Conservation (phyloP, 257 asterid genomes). For the Solanum etuberosum region DNA sequence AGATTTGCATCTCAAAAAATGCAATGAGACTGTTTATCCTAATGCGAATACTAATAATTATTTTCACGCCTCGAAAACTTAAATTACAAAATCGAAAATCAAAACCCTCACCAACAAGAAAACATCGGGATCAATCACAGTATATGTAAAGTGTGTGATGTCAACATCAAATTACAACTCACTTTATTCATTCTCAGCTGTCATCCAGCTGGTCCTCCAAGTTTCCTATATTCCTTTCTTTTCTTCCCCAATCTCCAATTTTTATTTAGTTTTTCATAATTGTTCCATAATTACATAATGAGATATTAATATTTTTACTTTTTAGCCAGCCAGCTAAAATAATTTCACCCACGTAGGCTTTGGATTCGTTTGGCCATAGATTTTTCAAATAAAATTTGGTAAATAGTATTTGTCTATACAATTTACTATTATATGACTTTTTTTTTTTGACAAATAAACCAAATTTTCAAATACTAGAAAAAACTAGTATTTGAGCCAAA, state of each 20-base stretch:
- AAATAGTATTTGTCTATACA: no score
- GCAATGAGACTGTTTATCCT: not conserved
- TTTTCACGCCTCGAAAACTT: fast-evolving
- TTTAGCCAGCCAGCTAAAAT: not conserved
- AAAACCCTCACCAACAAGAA: no score
- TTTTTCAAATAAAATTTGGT: no score
- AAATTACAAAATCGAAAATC: no score
- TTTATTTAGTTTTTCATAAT: not conserved
- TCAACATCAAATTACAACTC: not conserved
- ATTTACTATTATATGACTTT: no score
- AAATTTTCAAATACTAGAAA: no score
- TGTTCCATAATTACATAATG: not conserved
- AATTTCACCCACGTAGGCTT: not conserved
- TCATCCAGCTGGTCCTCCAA: not conserved
- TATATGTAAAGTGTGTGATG: not conserved
- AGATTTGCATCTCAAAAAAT: not conserved
- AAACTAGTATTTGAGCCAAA: no score
- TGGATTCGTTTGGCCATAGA: no score
- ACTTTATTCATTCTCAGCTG: not conserved
- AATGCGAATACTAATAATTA: not conserved
- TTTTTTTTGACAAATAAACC: no score
- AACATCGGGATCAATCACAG: no score
- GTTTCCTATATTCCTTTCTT: not conserved
- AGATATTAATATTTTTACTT: not conserved
- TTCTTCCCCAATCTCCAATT: not conserved